Conservation (phyloP, 352 stramenopile species). For the Blastocystis sp. region DNA sequence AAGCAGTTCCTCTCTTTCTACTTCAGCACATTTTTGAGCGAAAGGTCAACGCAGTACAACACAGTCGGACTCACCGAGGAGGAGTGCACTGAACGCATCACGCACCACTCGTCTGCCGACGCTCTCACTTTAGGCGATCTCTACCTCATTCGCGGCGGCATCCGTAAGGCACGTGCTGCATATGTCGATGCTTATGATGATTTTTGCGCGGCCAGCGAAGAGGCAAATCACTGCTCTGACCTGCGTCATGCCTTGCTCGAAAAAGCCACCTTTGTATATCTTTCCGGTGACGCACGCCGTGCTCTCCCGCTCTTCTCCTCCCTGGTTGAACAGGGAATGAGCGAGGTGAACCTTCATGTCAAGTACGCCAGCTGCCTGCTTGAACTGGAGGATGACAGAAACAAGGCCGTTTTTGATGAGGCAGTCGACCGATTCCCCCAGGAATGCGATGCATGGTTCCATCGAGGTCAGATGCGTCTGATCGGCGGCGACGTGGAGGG, state of each 20-base stretch:
- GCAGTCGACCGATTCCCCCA: neutral
- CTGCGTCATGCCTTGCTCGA: neutral
- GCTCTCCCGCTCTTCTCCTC: neutral
- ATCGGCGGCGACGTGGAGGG: neutral
- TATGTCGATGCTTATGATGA: constrained; percentile 30
- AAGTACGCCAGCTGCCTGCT: constrained; percentile 42
- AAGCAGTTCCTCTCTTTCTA: constrained; percentile 55
- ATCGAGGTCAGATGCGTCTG: constrained; percentile 43
- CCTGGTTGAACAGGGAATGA: neutral
- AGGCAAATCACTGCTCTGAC: neutral
- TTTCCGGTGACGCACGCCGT: neutral
- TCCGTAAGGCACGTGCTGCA: neutral
- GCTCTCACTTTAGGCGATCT: neutral
- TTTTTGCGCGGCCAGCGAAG: neutral
- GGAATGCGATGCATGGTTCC: constrained; percentile 46
- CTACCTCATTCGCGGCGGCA: constrained; percentile 28
- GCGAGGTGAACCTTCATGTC: constrained; percentile 36
- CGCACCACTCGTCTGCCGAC: neutral
- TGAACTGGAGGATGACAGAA: constrained; percentile 7
- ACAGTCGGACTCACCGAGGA: neutral
- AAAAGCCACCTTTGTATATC: constrained; percentile 17
- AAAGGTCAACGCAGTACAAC: constrained; percentile 24
- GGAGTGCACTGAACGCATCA: constrained; percentile 12
- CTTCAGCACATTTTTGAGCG: constrained; percentile 19
- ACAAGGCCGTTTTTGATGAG: constrained; percentile 12